Conservation (phyloP, 306 rosid genomes). For the Malus domestica region ASM211411v1 NC_041804.1:1490501-1491000, state of each 20-base stretch:
- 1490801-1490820: conserved; percentile 88
- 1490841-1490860: conserved; percentile 89
- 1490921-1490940: conserved; percentile 62
- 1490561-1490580: conserved; percentile 88
- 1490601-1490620: conserved; percentile 83
- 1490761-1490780: conserved; percentile 80
- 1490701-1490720: conserved; percentile 65
- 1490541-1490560: conserved; percentile 96
- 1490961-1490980: conserved; percentile 48
- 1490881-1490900: conserved; percentile 80
- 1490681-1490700: conserved; percentile 83
- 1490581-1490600: conserved; percentile 92
- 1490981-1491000: conserved; percentile 62
- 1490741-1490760: conserved; percentile 85
- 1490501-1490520: conserved; percentile 82
- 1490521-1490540: conserved; percentile 93
- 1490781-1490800: conserved; percentile 84
- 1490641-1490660: conserved; percentile 85
- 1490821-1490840: conserved; percentile 91
- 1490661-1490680: conserved; percentile 99
- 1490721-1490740: conserved; percentile 80
- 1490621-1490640: conserved; percentile 76
- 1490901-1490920: conserved; percentile 64
- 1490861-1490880: conserved; percentile 99
- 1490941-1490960: conserved; percentile 55